phyloP scores from a whole-genome alignment of 1,284 basidiomycete species.

The Schizophyllum commune region DNA sequence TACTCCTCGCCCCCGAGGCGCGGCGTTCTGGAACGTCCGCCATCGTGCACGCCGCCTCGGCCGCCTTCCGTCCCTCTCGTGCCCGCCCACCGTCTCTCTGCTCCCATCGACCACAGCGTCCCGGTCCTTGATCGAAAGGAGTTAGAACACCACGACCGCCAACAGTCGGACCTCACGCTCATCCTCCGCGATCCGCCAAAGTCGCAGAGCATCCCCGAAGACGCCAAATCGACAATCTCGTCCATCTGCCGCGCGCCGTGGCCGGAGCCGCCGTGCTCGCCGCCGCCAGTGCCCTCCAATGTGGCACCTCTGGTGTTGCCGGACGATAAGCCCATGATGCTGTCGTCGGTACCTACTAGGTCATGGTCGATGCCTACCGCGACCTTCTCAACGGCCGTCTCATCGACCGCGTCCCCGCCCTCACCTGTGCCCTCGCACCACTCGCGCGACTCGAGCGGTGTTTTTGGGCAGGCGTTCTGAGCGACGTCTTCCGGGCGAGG shows the following conservation, averaged over 20 bases:
- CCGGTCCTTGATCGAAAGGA: too few species aligned
- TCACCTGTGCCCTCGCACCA: neutral
- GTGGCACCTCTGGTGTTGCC: too few species aligned
- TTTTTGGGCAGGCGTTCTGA: neutral
- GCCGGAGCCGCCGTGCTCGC: constrained; percentile 12
- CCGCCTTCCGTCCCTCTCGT: neutral
- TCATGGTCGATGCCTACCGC: too few species aligned
- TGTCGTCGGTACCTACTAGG: too few species aligned
- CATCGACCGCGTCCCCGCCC: neutral
- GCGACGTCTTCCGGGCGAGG: too few species aligned
- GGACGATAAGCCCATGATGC: too few species aligned
- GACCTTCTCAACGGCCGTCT: neutral
- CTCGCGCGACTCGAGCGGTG: neutral
- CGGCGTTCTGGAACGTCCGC: neutral
- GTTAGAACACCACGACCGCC: too few species aligned
- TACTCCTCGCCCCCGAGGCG: constrained; percentile 11
- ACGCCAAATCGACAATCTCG: constrained; percentile 12
- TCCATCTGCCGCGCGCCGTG: constrained; percentile 15
- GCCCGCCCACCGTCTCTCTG: neutral
- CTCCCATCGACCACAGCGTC: neutral
- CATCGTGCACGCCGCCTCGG: neutral
- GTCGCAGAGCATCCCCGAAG: constrained; percentile 13
- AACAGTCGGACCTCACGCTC: neutral
- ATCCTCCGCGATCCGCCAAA: neutral
- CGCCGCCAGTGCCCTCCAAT: constrained; percentile 11